Evolutionary conservation across 2,329 filamentous ascomycete species (phyloP), one percentile per base, ranked within the genome.

Genomic region (Alternaria burnsii): DNA sequence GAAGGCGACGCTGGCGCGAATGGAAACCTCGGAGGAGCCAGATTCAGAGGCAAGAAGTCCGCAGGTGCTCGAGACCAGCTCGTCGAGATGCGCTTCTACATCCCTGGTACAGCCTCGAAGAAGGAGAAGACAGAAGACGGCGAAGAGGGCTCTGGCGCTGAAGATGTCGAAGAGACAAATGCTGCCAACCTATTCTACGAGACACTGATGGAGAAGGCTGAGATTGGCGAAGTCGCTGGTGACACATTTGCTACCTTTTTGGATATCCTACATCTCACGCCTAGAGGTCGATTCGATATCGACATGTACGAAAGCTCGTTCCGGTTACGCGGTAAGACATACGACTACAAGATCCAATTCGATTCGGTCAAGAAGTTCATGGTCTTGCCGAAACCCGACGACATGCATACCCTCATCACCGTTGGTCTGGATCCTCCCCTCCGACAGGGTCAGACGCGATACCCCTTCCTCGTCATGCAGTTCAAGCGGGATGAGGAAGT

Each of bases 271-370:
- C 96, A 99, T 83, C 91, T 99, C 75, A 99, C 95, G 12, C 95
- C 95, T 66, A 92, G 95, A 91, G 96, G 95, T 79, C 94, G 95
- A 69, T 99, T 99, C 85, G 95, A 98, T 79, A 97, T 99, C 82
- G 95, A 99, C 80, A 97, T 99, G 91, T 99, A 99, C 86, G 95
- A 98, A 80, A 90, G 89, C 16, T 98, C 95, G 2, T 98, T 99
- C 86, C 91, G 95, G 65, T 87, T 99, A 63, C 94, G 95, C 68
- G 95, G 95, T 74, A 99, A 99, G 83, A 99, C 95, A 24, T 99
- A 99, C 84, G 96, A 99, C 83, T 99, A 99, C 88, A 99, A 99
- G 87, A 98, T 99, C 68, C 93, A 97, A 79, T 99, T 97, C 81
- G 92, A 97, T 59, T 89, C 90, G 51, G 93, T 98, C 82, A 99